Base-by-base conservation (phyloP, 2,329 filamentous ascomycete species). In the Graphilbum ipis-grandicollis region DNA sequence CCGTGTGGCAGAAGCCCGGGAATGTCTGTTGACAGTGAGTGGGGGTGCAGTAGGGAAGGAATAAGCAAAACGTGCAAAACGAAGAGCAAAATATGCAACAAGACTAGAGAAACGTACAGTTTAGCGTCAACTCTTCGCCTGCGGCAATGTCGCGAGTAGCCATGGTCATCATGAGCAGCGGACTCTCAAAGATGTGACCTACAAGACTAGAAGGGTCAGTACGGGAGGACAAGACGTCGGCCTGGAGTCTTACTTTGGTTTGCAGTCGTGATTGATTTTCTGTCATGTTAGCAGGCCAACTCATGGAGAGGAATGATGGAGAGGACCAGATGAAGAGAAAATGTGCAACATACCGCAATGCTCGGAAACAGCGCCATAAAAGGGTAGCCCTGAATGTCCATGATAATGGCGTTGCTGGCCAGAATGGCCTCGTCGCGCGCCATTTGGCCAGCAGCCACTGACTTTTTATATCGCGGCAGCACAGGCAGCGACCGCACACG, bases 381-480 rank as follows among this genome's bases (percentile, higher is more conserved):
- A 23, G 37, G 15, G 23, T 39, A 41, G 6, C 42, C 48, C 2
- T 47, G 47, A 3, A 57, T 28, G 12, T 42, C 37, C 5, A 48
- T 49, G 5, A 46, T 41, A 31, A 57, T 53, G 3, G 51, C 45
- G 37, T 58, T 57, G 3, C 41, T 43, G 14, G 33, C 44, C 40
- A 59, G 39, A 8, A 57, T 39, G 31, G 57, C 52, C 44, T 59
- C 55, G 26, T 55, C 45, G 21, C 46, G 46, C 7, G 43, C 52
- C 41, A 41, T 17, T 12, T 12, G 2, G 19, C 6, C 18, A 12
- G 29, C 14, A 15, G 29, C 15, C 5, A 18, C 29, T n/a, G 26
- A 22, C 12, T 12, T 31, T 12, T 22, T 19, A 23, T 38, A 41
- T n/a, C 30, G 37, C 14, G 38, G 38, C 18, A 37, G 34, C 18